A percentile compares a stretch with the other conserved stretches of the same genome.
Evolutionary conservation across 164 flowering plant species (phyloP).

Genomic region (Vitis vinifera): DNA sequence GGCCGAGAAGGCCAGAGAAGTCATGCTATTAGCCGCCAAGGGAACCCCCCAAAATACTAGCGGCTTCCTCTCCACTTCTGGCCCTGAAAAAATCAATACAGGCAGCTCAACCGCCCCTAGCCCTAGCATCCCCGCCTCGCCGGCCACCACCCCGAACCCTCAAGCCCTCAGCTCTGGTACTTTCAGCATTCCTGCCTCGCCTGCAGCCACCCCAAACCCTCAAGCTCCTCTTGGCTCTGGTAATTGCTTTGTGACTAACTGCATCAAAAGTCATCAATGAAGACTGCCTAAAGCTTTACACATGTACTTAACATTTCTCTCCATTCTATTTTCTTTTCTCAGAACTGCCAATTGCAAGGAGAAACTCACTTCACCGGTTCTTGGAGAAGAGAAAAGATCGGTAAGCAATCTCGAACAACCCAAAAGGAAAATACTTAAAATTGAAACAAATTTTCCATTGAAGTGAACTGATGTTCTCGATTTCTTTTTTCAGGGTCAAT

Average conservation of each 20-base stretch:
- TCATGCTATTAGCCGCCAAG: conserved; percentile 40
- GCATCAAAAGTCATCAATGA: not conserved
- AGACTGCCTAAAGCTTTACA: not conserved
- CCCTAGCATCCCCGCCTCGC: conserved; percentile 2
- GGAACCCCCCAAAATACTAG: conserved; percentile 7
- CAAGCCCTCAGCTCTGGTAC: not conserved
- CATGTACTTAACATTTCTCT: not conserved
- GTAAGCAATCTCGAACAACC: conserved; percentile 16
- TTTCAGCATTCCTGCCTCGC: no score
- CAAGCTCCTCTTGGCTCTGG: conserved; percentile 13
- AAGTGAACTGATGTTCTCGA: not conserved
- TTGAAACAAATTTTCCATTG: not conserved
- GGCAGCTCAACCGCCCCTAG: conserved; percentile 2
- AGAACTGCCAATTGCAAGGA: conserved; percentile 42
- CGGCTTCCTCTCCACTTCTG: not conserved
- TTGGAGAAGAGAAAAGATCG: conserved; percentile 57
- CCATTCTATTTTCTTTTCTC: not conserved
- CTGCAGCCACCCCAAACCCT: not conserved
- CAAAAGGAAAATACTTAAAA: not conserved
- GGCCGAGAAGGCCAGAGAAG: conserved; percentile 49
- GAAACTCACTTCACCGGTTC: conserved; percentile 51
- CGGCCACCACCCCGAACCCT: not conserved
- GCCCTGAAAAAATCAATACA: not conserved
- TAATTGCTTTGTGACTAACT: not conserved
- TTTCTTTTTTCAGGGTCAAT: conserved; percentile 24